These are phyloP conservation scores for Petunia axillaris DNA, from an alignment of 257 asterid species.

Conservation along the genomic window DNA sequence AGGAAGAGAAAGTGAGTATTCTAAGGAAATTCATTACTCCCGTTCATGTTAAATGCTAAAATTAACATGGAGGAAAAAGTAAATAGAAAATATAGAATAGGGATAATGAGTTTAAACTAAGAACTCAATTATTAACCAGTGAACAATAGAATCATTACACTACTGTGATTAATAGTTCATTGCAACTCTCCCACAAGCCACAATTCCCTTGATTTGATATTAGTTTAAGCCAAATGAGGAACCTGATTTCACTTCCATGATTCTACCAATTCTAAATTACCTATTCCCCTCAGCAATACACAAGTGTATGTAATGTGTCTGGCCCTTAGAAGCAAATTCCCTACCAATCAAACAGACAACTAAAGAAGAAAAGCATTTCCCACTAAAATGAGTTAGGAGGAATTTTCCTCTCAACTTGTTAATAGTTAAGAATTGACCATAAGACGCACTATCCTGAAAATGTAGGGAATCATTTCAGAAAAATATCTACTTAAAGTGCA, in stretches of 20 bases:
- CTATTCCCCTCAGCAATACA: too few relatives aligned
- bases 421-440: not conserved
- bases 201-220: not conserved
- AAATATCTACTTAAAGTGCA: not conserved
- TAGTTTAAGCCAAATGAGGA: not conserved
- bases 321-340: not conserved
- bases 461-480: not conserved
- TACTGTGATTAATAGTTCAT: too few relatives aligned
- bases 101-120: not conserved
- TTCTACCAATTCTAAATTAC: not conserved
- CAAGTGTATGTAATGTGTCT: too few relatives aligned
- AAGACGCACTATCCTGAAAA: not conserved
- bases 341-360: not conserved
- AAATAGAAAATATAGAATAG: not conserved
- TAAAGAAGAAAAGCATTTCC: not conserved
- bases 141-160: not conserved
- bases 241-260: not conserved
- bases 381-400: not conserved
- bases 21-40: not conserved
- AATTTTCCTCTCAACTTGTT: not conserved
- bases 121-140: too few relatives aligned
- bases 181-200: constrained; percentile 5
- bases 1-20: too few relatives aligned
- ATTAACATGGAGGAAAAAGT: too few relatives aligned
- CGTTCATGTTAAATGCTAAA: too few relatives aligned